phyloP scores from a whole-genome alignment of 495 filamentous ascomycete species.

The Neurospora sp. region DNA sequence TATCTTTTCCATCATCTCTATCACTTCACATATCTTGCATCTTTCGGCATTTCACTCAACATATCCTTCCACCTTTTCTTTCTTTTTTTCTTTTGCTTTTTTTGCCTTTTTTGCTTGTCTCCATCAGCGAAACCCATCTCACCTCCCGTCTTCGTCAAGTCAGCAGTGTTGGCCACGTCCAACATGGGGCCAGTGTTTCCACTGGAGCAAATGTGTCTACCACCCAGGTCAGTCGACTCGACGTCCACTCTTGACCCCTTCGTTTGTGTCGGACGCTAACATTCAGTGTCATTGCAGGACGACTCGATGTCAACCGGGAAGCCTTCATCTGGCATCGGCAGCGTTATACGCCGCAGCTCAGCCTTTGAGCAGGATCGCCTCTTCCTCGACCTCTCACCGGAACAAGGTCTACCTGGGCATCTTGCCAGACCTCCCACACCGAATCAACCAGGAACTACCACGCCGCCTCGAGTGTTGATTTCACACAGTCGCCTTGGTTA shows the following conservation, averaged over 20 bases:
- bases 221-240: background rate
- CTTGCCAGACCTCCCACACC: too few species aligned
- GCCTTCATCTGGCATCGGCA: background rate
- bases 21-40: background rate
- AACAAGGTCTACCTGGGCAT: background rate
- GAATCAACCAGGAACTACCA: too few species aligned
- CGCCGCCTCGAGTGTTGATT: background rate
- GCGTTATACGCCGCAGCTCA: background rate
- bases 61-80: background rate
- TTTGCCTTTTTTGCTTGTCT: background rate
- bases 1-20: background rate
- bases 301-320: background rate
- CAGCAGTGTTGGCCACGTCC: background rate
- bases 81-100: background rate
- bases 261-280: background rate
- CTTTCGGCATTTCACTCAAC: background rate
- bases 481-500: background rate
- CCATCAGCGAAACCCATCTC: background rate
- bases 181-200: background rate
- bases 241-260: background rate
- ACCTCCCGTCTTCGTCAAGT: background rate
- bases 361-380: background rate
- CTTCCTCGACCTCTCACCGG: background rate
- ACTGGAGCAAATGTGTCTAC: background rate
- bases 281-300: background rate